Percentiles rank a stretch among this genome's conserved stretches.
phyloP scores from a whole-genome alignment of 306 rosid genomes.

The Castanea sativa region DNA sequence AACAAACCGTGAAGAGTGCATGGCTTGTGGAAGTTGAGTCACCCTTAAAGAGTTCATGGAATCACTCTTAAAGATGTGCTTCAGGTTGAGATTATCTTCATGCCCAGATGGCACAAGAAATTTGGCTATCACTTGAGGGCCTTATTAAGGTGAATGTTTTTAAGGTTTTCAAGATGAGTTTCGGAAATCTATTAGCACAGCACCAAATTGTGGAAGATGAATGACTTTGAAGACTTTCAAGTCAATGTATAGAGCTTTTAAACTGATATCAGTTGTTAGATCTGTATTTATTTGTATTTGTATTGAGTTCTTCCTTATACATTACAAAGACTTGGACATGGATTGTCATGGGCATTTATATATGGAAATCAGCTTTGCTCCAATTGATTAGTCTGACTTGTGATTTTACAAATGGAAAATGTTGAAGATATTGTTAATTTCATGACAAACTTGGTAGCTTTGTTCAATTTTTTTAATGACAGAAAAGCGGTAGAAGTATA shows the following conservation, averaged over 20 bases:
- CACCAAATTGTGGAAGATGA: not conserved
- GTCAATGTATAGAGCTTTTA: slow-evolving; percentile 32
- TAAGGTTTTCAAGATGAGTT: not conserved
- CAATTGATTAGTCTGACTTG: not conserved
- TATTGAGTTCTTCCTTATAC: not conserved
- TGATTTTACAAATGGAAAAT: not conserved
- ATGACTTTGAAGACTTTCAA: not conserved
- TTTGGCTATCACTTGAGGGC: not conserved
- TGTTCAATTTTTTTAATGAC: no score
- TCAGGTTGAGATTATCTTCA: not conserved
- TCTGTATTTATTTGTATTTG: not conserved
- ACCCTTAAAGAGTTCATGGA: slow-evolving; percentile 12
- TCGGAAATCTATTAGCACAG: not conserved
- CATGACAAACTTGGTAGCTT: no score
- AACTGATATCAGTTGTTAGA: not conserved
- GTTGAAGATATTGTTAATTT: no score
- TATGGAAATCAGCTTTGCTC: not conserved
- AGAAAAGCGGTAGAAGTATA: no score
- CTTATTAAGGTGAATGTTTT: not conserved
- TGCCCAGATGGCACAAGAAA: not conserved
- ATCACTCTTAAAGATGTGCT: not conserved
- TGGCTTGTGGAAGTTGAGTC: slow-evolving; percentile 71
- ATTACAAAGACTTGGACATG: not conserved
- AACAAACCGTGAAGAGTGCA: slow-evolving; percentile 75
- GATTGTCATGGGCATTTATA: not conserved